These are phyloP conservation scores for Borovskyia barvae DNA, from an alignment of 208 protist genomes.

Conservation along the genomic window DNA sequence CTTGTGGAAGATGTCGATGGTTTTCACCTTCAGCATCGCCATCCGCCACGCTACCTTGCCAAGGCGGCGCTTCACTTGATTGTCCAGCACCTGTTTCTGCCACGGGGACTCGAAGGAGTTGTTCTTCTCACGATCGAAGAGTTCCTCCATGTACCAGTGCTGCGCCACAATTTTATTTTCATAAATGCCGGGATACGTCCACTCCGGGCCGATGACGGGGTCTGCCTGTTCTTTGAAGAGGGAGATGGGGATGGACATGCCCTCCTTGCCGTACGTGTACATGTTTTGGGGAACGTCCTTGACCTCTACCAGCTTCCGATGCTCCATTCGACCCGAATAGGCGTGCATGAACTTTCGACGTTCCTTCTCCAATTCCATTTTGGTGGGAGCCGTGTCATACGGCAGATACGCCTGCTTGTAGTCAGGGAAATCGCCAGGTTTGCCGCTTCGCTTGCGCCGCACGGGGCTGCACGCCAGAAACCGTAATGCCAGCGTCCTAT, in stretches of 20 bases:
- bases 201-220: slow-evolving; percentile 87
- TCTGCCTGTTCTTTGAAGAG: slow-evolving; percentile 90
- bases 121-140: slow-evolving; percentile 72
- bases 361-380: slow-evolving; percentile 76
- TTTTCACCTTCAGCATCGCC: slow-evolving; percentile 76
- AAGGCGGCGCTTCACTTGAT: slow-evolving; percentile 76
- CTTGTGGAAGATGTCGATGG: slow-evolving; percentile 86
- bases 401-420: slow-evolving; percentile 90
- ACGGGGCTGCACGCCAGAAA: slow-evolving; percentile 23
- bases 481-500: neutral
- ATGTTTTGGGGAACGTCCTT: slow-evolving; percentile 90
- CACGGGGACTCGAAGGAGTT: slow-evolving; percentile 80
- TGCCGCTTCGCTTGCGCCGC: slow-evolving; percentile 71
- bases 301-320: slow-evolving; percentile 76
- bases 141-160: slow-evolving; percentile 80
- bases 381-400: slow-evolving; percentile 78
- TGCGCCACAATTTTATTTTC: slow-evolving; percentile 89
- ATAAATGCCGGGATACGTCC: slow-evolving; percentile 91
- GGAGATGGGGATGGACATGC: slow-evolving; percentile 89
- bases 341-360: slow-evolving; percentile 69
- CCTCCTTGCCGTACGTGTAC: slow-evolving; percentile 92
- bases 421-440: slow-evolving; percentile 67
- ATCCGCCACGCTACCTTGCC: slow-evolving; percentile 74
- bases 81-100: slow-evolving; percentile 80
- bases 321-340: slow-evolving; percentile 69